Conservation (phyloP, 75 land plant species). For the Sequoia sempervirens region DNA sequence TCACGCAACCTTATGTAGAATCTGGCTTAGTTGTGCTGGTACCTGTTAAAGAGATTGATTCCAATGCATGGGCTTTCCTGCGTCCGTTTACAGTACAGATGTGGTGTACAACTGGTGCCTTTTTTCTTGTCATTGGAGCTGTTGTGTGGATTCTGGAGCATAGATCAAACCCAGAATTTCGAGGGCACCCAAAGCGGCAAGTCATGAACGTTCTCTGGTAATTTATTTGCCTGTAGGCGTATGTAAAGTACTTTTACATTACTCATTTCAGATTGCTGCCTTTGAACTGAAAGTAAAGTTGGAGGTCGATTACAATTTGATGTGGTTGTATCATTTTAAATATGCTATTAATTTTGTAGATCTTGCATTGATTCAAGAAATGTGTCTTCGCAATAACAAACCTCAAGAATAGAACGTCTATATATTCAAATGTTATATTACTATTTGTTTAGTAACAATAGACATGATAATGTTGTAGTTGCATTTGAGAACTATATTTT, state of each 20-base stretch:
- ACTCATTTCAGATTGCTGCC: not conserved
- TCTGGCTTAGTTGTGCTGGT: conserved; percentile 35
- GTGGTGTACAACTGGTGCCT: conserved; percentile 41
- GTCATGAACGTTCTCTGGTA: conserved; percentile 26
- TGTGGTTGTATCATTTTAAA: not conserved
- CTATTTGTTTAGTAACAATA: not conserved
- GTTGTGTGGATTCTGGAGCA: conserved; percentile 50
- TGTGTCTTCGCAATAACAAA: not conserved
- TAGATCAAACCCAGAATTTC: conserved; percentile 30
- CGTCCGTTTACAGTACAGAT: conserved; percentile 32
- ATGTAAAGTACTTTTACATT: not conserved
- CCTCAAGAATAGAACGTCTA: not conserved
- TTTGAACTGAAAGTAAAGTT: not conserved
- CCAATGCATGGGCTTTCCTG: conserved; percentile 45
- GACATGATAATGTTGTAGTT: not conserved
- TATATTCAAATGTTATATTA: not conserved
- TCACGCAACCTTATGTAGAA: conserved; percentile 38
- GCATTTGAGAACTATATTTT: not conserved
- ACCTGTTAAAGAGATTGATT: not conserved
- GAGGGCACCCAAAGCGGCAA: conserved; percentile 34
- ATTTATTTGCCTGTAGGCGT: not conserved
- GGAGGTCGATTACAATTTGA: not conserved
- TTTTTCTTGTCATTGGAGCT: conserved; percentile 36
- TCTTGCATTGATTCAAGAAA: not conserved
- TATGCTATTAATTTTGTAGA: not conserved